Evolutionary conservation across 441 rosid genomes (phyloP).

Genomic region (Croton setiger): DNA sequence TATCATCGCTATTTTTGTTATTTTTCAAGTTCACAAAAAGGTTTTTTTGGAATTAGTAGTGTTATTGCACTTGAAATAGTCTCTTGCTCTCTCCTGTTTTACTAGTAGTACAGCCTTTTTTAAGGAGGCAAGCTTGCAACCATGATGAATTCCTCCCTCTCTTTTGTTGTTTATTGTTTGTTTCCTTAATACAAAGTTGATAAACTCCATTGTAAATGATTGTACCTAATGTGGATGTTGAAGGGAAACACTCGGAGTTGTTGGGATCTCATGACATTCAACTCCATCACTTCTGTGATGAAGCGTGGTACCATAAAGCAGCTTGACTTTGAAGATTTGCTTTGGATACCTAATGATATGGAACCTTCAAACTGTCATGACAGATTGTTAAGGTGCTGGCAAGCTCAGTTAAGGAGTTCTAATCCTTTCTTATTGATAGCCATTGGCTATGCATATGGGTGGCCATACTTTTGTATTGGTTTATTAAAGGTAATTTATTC

Average conservation of each 20-base stretch:
- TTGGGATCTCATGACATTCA: constrained; percentile 71
- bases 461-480: constrained; percentile 80
- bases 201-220: constrained; percentile 4
- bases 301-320: constrained; percentile 65
- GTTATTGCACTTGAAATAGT: not conserved
- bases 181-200: not conserved
- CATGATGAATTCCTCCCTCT: constrained; percentile 4
- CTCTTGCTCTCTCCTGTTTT: not conserved
- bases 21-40: not conserved
- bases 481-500: constrained; percentile 58
- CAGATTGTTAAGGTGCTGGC: constrained; percentile 61
- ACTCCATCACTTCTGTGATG: constrained; percentile 57
- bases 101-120: not conserved
- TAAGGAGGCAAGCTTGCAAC: not conserved
- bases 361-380: constrained; percentile 73
- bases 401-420: constrained; percentile 40
- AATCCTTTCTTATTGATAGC: constrained; percentile 68
- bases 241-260: constrained; percentile 46
- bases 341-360: constrained; percentile 70
- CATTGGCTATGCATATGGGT: constrained; percentile 72
- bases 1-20: not conserved
- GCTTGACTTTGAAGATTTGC: constrained; percentile 83
- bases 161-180: not conserved
- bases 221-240: constrained; percentile 17
- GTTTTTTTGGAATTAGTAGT: not conserved